These are phyloP conservation scores for Solanum hybrid DNA, from an alignment of 305 asterid genomes.

Conservation along the genomic window DNA sequence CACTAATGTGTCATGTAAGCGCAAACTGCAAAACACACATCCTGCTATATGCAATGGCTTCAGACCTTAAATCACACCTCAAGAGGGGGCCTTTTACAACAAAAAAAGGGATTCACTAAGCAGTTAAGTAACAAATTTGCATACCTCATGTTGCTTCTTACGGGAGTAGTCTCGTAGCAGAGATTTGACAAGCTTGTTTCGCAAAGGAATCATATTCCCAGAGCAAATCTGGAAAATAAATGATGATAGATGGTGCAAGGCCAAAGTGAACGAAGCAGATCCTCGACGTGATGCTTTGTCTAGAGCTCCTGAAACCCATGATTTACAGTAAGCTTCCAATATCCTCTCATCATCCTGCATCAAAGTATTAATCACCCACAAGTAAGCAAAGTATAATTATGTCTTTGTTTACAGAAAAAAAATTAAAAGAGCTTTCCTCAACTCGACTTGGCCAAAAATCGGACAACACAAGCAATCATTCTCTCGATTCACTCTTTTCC, in stretches of 20 bases:
- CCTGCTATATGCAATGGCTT: background rate
- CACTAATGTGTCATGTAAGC: background rate
- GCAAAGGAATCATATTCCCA: conserved; percentile 30
- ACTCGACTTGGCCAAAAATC: background rate
- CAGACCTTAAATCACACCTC: background rate
- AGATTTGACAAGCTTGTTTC: conserved; percentile 61
- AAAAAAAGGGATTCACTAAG: background rate
- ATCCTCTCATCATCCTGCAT: conserved; percentile 72
- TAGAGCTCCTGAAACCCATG: conserved; percentile 85
- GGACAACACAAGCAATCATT: background rate
- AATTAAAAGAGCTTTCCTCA: background rate
- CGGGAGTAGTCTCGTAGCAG: conserved; percentile 65
- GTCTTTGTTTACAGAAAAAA: background rate
- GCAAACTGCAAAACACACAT: background rate
- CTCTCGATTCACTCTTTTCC: background rate
- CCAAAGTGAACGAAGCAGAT: conserved; percentile 54
- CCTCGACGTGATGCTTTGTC: conserved; percentile 63
- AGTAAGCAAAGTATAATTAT: background rate
- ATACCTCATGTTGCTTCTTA: conserved; percentile 71
- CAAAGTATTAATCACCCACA: conserved; percentile 2
- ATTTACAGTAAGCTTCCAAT: conserved; percentile 66
- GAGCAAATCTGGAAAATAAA: conserved; percentile 42
- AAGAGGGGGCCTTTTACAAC: background rate
- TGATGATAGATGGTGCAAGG: conserved; percentile 67
- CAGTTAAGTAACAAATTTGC: background rate